Conservation (phyloP, 176 grass and related monocot genomes). For the Oryza nivara region DNA sequence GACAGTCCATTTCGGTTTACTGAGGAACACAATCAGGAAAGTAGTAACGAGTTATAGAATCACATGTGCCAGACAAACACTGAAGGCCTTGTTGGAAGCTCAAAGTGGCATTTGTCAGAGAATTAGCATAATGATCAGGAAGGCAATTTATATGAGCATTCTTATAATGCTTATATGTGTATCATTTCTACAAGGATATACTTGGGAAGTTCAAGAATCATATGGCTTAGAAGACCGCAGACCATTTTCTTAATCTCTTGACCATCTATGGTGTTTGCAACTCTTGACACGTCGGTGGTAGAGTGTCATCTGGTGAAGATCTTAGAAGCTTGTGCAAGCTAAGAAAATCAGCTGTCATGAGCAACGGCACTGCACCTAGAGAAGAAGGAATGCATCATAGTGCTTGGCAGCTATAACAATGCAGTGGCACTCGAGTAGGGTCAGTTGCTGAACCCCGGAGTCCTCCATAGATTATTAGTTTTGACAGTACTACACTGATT, state of each 20-base stretch:
- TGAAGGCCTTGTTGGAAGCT: constrained; percentile 8
- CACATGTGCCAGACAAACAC: background rate
- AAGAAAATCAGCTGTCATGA: background rate
- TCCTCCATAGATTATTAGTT: background rate
- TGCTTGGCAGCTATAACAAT: background rate
- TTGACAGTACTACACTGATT: background rate
- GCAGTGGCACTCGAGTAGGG: background rate
- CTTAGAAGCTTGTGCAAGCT: background rate
- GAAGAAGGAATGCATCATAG: no score
- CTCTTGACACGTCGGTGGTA: background rate
- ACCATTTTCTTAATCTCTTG: no score
- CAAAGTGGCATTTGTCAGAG: background rate
- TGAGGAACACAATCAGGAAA: constrained; percentile 35
- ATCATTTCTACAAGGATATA: no score
- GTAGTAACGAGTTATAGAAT: constrained; percentile 10
- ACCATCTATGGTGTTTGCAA: no score
- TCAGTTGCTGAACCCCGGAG: background rate
- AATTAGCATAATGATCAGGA: background rate
- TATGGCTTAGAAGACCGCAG: no score
- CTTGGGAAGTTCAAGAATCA: no score
- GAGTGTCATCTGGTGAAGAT: background rate
- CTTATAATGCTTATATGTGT: no score
- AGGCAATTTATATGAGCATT: background rate
- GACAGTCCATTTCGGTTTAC: constrained; percentile 10
- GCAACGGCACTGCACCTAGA: background rate